phyloP scores from a whole-genome alignment of 768 basidiomycete species.

The Boletus bicolor region DNA sequence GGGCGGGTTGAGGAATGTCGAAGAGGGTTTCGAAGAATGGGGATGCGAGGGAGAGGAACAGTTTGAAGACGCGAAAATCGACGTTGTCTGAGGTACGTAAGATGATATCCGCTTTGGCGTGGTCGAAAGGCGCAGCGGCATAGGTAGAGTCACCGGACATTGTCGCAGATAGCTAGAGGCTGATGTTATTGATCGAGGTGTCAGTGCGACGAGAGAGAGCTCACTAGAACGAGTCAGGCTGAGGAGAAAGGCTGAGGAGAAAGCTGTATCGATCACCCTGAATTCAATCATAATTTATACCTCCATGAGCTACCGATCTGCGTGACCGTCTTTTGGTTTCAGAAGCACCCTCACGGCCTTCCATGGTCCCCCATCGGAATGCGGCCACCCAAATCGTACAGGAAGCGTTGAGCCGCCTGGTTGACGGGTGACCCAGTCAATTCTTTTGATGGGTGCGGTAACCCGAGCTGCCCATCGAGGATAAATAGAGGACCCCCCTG shows the following conservation, averaged over 20 bases:
- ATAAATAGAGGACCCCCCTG: too few species aligned
- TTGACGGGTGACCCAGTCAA: not conserved
- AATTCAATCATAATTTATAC: not conserved
- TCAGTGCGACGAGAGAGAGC: not conserved
- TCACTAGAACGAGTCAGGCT: not conserved
- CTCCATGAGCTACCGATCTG: not conserved
- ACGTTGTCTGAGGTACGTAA: slow-evolving; percentile 28
- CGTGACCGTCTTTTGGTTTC: not conserved
- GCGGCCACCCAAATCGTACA: not conserved
- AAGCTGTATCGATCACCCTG: not conserved
- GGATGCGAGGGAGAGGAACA: slow-evolving; percentile 28
- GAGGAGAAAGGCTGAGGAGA: not conserved
- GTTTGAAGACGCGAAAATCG: slow-evolving; percentile 26
- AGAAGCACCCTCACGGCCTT: not conserved
- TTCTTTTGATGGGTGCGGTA: not conserved
- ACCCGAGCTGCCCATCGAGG: not conserved
- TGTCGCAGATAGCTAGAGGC: not conserved
- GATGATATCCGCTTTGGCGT: slow-evolving; percentile 23
- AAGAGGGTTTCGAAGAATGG: slow-evolving; percentile 36
- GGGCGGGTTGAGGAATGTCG: slow-evolving; percentile 22
- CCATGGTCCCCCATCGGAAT: not conserved
- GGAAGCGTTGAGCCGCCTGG: not conserved
- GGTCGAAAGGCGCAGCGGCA: slow-evolving; percentile 23
- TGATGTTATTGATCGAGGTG: not conserved
- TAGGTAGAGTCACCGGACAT: not conserved